Base-by-base conservation (phyloP, 352 stramenopile genomes). In the Peronosclerospora sorghi region DNA sequence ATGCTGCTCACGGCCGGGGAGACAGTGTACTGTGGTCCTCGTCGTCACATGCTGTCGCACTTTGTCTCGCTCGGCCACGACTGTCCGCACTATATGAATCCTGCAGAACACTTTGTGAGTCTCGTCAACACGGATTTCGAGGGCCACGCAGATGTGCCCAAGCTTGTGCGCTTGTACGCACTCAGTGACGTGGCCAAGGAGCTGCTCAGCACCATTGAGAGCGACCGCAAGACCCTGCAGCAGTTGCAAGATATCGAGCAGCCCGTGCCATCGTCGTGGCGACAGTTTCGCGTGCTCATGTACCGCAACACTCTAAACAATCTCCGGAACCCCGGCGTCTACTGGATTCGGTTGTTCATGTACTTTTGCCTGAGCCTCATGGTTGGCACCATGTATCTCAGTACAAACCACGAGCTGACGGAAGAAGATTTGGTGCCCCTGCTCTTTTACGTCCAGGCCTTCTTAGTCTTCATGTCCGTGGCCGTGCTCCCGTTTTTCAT, bases 381-480 rank as follows among this genome's bases (percentile, higher is more conserved):
- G 68, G 59, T 83, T 4, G 73, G 73, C 17, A 77, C 71, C 29
- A 83, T 88, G 63, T 85, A 80, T 59, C 30, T 85, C n/a, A 64
- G 45, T 12, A 73, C 61, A 2, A 75, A 78, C 52, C 47, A 65
- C 7, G 41, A 65, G 10, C 13, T 78, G 39, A 56, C 47, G 2
- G 53, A 73, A 6, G 48, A 72, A 6, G 68, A 79, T 32, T 36
- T 67, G 17, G 52, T 76, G 8, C 56, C 65, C 24, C 23, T 94
- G 39, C 46, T 95, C 5, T 96, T 92, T 50, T 95, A 86, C 67
- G 65, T 88, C 21, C 72, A 85, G 19, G 77, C 81, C 8, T 94
- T 95, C 51, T 66, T 94, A 28, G 73, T 89, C 32, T 93, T 91
- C 56, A 94, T 95, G 85, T 84, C 66, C 39, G 70, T 94, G 27